These are phyloP conservation scores for Monosporozyma aerobia DNA, from an alignment of 805 yeast species.

Conservation along the genomic window DNA sequence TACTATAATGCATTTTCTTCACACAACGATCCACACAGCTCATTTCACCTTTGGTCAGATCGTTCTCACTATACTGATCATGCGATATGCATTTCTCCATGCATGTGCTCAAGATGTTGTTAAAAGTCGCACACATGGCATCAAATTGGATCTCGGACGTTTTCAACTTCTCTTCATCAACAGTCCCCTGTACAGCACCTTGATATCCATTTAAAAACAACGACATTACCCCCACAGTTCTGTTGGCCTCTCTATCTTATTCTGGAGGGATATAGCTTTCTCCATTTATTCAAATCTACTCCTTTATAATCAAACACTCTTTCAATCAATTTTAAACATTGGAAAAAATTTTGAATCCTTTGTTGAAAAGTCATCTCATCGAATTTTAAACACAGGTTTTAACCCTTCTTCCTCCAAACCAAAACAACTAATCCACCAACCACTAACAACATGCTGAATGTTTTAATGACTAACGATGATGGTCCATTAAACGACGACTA, in stretches of 20 bases:
- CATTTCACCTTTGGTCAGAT: conserved; percentile 74
- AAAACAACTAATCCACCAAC: not conserved
- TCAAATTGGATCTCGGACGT: conserved; percentile 60
- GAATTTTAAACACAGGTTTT: not conserved
- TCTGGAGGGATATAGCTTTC: not conserved
- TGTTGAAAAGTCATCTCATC: not conserved
- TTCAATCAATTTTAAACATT: not conserved
- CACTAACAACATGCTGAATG: conserved; percentile 32
- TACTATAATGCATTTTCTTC: conserved; percentile 69
- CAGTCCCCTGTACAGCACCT: conserved; percentile 29
- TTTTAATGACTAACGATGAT: conserved; percentile 80
- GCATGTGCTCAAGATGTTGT: conserved; percentile 52
- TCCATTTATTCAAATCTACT: not conserved
- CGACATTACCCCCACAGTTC: conserved; percentile 39
- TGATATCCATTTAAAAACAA: conserved; percentile 39
- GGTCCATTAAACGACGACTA: conserved; percentile 78
- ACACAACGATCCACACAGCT: conserved; percentile 83
- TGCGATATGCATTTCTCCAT: conserved; percentile 63
- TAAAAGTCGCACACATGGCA: conserved; percentile 51
- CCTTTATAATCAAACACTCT: not conserved
- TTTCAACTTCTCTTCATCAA: conserved; percentile 51
- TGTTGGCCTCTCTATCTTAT: not conserved
- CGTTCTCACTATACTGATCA: conserved; percentile 78
- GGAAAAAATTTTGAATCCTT: not conserved
- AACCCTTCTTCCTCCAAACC: not conserved